Conservation (phyloP, 306 rosid genomes). For the Prunus armeniaca region DNA sequence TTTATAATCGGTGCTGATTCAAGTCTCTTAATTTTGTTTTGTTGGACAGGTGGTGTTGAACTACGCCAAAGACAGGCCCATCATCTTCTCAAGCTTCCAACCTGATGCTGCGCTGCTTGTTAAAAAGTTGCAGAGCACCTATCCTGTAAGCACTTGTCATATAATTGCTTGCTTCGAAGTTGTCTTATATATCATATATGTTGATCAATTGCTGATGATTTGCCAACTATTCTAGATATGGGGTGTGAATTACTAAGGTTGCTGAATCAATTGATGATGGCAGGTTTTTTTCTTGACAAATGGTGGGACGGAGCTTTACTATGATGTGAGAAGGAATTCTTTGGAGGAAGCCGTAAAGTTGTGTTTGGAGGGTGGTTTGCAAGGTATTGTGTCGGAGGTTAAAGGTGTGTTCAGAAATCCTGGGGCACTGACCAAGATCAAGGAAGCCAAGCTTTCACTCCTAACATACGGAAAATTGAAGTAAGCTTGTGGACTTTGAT, state of each 20-base stretch:
- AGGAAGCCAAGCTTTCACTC: slow-evolving; percentile 77
- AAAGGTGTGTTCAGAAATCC: slow-evolving; percentile 77
- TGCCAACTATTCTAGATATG: no score
- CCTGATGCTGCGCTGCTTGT: slow-evolving; percentile 49
- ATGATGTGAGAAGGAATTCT: slow-evolving; percentile 80
- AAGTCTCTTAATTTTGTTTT: neutral
- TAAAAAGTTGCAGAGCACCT: slow-evolving; percentile 37
- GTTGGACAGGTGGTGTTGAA: slow-evolving; percentile 35
- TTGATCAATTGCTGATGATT: neutral
- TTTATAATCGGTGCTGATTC: neutral
- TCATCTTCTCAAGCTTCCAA: slow-evolving; percentile 50
- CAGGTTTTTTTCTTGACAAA: slow-evolving; percentile 92
- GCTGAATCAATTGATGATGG: neutral
- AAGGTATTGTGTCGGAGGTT: slow-evolving; percentile 87
- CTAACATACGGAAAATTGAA: slow-evolving; percentile 76
- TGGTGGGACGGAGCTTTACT: slow-evolving; percentile 70
- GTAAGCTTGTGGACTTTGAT: slow-evolving; percentile 32
- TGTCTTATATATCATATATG: no score
- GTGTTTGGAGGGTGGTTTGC: slow-evolving; percentile 73
- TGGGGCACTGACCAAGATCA: slow-evolving; percentile 54
- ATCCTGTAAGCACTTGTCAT: slow-evolving; percentile 36
- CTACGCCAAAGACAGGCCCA: slow-evolving; percentile 44
- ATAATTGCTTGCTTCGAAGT: neutral
- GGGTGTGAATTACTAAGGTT: neutral
- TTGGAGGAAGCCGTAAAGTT: slow-evolving; percentile 90